Base-by-base conservation (phyloP, 768 basidiomycete genomes). In the Boletus sensibilis region DNA sequence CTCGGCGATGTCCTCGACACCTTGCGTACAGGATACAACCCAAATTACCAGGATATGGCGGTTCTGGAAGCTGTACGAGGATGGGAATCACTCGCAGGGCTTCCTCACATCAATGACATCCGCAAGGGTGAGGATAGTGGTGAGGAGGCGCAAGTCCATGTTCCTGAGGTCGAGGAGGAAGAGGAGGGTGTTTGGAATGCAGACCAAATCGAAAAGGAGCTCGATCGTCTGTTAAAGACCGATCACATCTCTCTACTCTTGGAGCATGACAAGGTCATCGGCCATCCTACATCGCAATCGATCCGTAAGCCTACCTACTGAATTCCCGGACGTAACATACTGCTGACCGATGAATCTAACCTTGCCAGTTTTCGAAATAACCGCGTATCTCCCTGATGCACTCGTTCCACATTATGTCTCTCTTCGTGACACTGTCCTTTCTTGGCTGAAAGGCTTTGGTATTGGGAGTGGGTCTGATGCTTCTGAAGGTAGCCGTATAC, bases 11-110 rank as follows among this genome's bases (percentile, higher is more conserved):
- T 99, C 49, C 81, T 99, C 7, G 82, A 86, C 55, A 77, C 86
- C 29, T 82, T 99, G 12, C 82, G 92, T 21, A 82, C 83, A 11
- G 87, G 88, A 5, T 98, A 97, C 75, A 99, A 99, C 70, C 96
- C 96, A 16, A 99, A 99, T 71, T 98, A 98, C 73, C 95, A 98
- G 70, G 96, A 99, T 68, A 98, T 99, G 96, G 94, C 94, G 2
- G 96, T 98, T 46, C 82, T 97, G 29, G 95, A 96, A 63, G 95
- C 96, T 18, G 94, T 98, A 16, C 86, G 94, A 45, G 95, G 94
- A 14, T 98, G 92, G 87, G 91, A 94, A 68, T 85, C 80, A 41
- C 78, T 86, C 9, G 85, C 87, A 13, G 81, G 81, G 1, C 72
- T 90, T 20, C 86, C 86, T 2, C 88, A 88, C 54, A 86, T 89